Conservation (phyloP, 345 rosid genomes). For the Cochlearia excelsa region DNA sequence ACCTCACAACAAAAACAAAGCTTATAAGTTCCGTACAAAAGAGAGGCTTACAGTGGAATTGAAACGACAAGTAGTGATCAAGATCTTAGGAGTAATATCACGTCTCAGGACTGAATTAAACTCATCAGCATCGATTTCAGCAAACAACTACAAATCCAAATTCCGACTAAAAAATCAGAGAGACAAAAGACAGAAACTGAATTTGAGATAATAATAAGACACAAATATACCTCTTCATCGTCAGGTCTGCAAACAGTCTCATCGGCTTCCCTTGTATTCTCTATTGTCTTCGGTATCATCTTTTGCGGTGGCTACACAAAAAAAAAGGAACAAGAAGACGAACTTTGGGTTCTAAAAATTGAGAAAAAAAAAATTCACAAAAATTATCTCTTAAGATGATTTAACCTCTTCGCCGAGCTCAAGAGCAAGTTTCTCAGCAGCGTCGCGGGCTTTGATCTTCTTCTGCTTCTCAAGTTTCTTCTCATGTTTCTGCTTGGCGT, state of each 20-base stretch:
- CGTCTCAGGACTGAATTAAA: slow-evolving; percentile 62
- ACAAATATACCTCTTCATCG: slow-evolving; percentile 70
- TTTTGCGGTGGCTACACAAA: slow-evolving; percentile 61
- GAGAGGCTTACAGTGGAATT: slow-evolving; percentile 68
- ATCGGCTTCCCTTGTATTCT: slow-evolving; percentile 86
- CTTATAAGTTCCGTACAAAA: background rate
- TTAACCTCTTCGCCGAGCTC: slow-evolving; percentile 94
- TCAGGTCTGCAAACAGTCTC: slow-evolving; percentile 90
- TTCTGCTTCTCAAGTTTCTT: slow-evolving; percentile 89
- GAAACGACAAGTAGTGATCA: slow-evolving; percentile 91
- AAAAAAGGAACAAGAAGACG: background rate
- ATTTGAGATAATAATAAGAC: background rate
- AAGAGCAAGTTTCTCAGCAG: slow-evolving; percentile 69
- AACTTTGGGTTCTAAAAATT: background rate
- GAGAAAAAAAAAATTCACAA: background rate
- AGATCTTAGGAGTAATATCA: slow-evolving; percentile 56
- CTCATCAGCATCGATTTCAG: slow-evolving; percentile 86
- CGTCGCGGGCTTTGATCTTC: slow-evolving; percentile 73
- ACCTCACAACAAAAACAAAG: background rate
- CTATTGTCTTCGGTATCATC: slow-evolving; percentile 73
- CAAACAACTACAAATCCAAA: slow-evolving; percentile 55
- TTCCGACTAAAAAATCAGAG: background rate
- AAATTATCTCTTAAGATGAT: background rate
- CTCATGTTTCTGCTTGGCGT: slow-evolving; percentile 73
- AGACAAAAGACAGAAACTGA: background rate